A percentile compares a stretch with the other conserved stretches of the same genome.
Conservation (phyloP, 176 grass and related monocot genomes). For the Dendrocalamus sinicus region DNA sequence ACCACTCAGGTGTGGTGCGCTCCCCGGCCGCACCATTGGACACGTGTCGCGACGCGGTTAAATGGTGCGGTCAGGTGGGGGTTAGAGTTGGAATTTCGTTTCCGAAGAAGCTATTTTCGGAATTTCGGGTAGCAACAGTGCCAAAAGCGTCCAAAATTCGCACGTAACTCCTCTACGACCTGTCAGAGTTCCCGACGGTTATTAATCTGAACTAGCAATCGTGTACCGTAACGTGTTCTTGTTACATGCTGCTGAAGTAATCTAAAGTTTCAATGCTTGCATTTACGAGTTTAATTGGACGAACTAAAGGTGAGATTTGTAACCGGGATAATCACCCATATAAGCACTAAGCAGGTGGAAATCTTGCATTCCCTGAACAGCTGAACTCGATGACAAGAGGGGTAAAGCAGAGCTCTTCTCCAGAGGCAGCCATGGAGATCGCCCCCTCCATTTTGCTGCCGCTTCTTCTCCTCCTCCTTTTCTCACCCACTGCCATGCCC, state of each 20-base stretch:
- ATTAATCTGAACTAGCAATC: not conserved
- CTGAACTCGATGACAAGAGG: not conserved
- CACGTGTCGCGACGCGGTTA: no score
- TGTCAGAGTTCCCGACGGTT: not conserved
- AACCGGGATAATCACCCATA: conserved; percentile 2
- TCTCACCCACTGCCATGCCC: conserved; percentile 10
- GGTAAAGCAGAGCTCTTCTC: not conserved
- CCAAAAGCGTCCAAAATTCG: no score
- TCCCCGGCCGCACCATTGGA: no score
- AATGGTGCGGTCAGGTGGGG: no score
- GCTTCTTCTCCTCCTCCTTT: conserved; percentile 10
- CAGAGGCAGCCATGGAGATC: conserved; percentile 30
- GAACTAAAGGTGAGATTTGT: not conserved
- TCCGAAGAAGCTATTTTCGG: no score
- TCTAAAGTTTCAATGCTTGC: not conserved
- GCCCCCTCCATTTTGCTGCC: not conserved
- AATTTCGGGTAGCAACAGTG: no score
- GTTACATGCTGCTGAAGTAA: not conserved
- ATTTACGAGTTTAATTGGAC: not conserved
- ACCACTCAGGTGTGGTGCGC: no score
- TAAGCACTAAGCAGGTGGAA: not conserved
- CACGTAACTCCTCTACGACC: not conserved
- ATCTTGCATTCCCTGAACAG: not conserved
- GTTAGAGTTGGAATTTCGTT: no score
- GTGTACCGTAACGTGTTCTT: not conserved